Percentiles rank a stretch among this genome's conserved stretches.
These are phyloP conservation scores for Fusarium devonianum DNA, from an alignment of 2,329 filamentous ascomycete species.

Conservation along the genomic window DNA sequence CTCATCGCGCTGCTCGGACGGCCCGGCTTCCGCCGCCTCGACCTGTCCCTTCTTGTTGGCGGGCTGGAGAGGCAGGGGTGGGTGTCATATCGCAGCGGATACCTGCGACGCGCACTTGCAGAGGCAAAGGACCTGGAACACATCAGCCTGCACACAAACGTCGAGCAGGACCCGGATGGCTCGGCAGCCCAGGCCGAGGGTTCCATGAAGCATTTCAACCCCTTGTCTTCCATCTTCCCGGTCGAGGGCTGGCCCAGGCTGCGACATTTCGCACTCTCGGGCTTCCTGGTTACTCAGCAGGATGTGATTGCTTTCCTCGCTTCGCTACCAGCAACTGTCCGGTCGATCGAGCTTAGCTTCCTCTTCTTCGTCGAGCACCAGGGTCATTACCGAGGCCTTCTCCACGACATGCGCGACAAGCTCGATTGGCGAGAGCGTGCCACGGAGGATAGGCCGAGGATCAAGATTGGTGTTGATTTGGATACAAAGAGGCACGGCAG, in stretches of 20 bases:
- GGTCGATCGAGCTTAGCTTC: constrained; percentile 9
- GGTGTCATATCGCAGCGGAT: constrained; percentile 1
- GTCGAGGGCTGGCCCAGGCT: background rate
- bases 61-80: accelerated
- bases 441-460: background rate
- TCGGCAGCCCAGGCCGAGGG: background rate
- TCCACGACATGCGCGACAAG: constrained; percentile 12
- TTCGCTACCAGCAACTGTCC: background rate
- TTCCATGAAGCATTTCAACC: background rate
- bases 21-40: constrained; percentile 6
- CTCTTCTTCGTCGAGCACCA: background rate
- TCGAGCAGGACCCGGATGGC: background rate
- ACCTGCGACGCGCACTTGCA: background rate
- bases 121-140: constrained; percentile 33
- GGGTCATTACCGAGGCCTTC: background rate
- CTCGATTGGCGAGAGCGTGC: constrained; percentile 2
- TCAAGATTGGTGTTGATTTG: background rate
- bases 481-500: background rate
- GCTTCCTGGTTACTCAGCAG: background rate
- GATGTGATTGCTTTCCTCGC: constrained; percentile 5
- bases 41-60: constrained; percentile 6
- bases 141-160: constrained; percentile 29
- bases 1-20: constrained; percentile 1
- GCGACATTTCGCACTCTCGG: constrained; percentile 9
- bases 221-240: constrained; percentile 3